Base-by-base conservation (phyloP, 768 basidiomycete species). In the Galerina marginata region DNA sequence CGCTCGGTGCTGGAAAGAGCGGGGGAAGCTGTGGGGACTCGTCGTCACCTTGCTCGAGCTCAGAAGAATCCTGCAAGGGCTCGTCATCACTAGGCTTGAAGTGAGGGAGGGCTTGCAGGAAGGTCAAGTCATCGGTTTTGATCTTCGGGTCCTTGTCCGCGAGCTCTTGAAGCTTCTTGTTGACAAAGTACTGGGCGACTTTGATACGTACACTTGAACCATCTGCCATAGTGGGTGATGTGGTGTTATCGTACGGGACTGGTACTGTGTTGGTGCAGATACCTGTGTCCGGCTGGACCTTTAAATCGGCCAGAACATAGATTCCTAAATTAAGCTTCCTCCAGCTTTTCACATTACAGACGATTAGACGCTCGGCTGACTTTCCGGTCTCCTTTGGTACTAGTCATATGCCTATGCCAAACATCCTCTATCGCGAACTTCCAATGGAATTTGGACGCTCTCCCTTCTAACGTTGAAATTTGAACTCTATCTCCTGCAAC, bases 171-270 rank as follows among this genome's bases (percentile, higher is more conserved):
- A 50, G 47, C 39, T 43, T 45, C 48, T 61, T 49, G 47, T 51
- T 16, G 48, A 61, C 48, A 39, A 26, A 61, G 40, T 61, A 61
- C 48, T 56, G 60, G n/a, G 60, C 47, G 23, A 61, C 60, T 51
- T 61, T 61, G 37, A 36, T 47, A 47, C 54, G 60, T 16, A 61
- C 29, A 14, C 29, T 33, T 23, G 60, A 56, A 47, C 39, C 39
- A 40, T 40, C 39, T 40, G n/a, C 39, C 3, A 40, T 40, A 40
- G 39, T 40, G 39, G 39, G 39, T 40, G 39, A 2, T 2, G 39
- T n/a, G 11, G n/a, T 40, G 39, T 40, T 40, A 40, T n/a, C n/a
- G n/a, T 4, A 11, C n/a, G 11, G 39, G 2, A 2, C 11, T n/a
- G 10, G 39, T n/a, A 11, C 39, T 40, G n/a, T n/a, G 10, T 40